phyloP scores from a whole-genome alignment of 108 stramenopile genomes.

The Fragilariopsis cylindrus region DNA sequence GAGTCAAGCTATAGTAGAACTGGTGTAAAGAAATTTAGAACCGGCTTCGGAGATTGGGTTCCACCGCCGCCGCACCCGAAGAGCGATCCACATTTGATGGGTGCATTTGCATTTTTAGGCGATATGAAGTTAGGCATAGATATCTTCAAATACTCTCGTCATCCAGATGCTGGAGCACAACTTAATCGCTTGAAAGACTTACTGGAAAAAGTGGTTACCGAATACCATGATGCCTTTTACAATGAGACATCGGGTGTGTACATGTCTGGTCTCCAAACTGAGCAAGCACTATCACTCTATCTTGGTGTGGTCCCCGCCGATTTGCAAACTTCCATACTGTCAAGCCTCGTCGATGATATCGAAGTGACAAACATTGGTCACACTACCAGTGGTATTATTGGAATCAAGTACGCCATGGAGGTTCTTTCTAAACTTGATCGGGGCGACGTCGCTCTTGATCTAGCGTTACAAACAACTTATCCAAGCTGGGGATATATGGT shows the following conservation, averaged over 20 bases:
- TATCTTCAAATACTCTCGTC: constrained; percentile 16
- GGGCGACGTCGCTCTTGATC: constrained; percentile 27
- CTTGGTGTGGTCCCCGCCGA: constrained; percentile 24
- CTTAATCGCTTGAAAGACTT: constrained; percentile 4
- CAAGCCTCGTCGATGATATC: constrained; percentile 23
- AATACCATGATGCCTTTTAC: constrained; percentile 26
- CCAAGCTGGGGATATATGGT: constrained; percentile 41
- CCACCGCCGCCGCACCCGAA: constrained; percentile 18
- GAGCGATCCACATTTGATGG: constrained; percentile 20
- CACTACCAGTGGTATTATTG: constrained; percentile 32
- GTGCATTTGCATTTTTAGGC: constrained; percentile 29
- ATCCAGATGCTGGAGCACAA: constrained; percentile 18
- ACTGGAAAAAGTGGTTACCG: constrained; percentile 2
- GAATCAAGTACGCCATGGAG: constrained; percentile 36
- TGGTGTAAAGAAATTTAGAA: constrained; percentile 17
- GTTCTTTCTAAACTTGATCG: constrained; percentile 19
- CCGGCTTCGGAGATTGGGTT: constrained; percentile 27
- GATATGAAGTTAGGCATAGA: constrained; percentile 27
- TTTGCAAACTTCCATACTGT: constrained; percentile 11
- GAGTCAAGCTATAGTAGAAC: constrained; percentile 25
- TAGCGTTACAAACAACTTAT: constrained; percentile 30
- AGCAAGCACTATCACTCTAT: constrained; percentile 19
- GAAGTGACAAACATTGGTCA: constrained; percentile 27
- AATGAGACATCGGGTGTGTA: constrained; percentile 20
- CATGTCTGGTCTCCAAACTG: constrained; percentile 27